Percentiles rank a stretch among this genome's conserved stretches.
Evolutionary conservation across 2,329 filamentous ascomycete genomes (phyloP).

Genomic region (Ophioceras dolichostomum): DNA sequence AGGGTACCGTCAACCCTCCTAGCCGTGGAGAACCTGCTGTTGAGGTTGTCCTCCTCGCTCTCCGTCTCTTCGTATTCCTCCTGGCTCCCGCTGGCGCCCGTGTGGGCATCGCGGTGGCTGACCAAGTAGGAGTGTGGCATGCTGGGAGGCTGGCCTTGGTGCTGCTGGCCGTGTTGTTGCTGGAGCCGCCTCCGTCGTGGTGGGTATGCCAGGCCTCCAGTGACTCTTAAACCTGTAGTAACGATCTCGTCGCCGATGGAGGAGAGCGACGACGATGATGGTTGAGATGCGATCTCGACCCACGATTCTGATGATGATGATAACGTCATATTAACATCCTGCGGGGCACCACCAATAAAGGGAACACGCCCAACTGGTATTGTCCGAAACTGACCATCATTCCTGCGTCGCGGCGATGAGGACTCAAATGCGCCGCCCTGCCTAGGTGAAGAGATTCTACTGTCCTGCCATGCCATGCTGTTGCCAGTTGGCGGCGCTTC

Average conservation of each 20-base stretch:
- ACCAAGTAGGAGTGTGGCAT: constrained; percentile 14
- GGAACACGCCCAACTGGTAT: no score
- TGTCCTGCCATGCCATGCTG: not conserved
- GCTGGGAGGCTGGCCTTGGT: not conserved
- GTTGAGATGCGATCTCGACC: constrained; percentile 87
- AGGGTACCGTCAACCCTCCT: not conserved
- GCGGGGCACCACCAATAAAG: no score
- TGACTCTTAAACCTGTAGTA: constrained; percentile 73
- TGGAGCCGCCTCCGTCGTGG: constrained; percentile 44
- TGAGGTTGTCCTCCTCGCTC: constrained; percentile 65
- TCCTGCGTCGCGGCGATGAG: constrained; percentile 3
- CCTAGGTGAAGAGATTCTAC: no score
- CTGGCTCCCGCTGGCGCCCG: constrained; percentile 63
- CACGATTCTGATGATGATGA: constrained; percentile 63
- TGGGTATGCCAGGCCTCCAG: constrained; percentile 47
- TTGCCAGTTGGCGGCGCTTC: not conserved
- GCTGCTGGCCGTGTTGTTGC: constrained; percentile 12
- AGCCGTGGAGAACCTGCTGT: constrained; percentile 32
- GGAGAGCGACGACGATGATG: constrained; percentile 85
- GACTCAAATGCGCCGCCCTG: no score
- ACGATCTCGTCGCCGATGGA: constrained; percentile 78
- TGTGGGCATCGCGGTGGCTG: constrained; percentile 25
- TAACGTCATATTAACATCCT: no score
- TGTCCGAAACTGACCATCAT: constrained; percentile 21
- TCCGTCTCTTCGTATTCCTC: constrained; percentile 93